These are phyloP conservation scores for Globisporangium mamillatum DNA, from an alignment of 352 stramenopile genomes.

Conservation along the genomic window DNA sequence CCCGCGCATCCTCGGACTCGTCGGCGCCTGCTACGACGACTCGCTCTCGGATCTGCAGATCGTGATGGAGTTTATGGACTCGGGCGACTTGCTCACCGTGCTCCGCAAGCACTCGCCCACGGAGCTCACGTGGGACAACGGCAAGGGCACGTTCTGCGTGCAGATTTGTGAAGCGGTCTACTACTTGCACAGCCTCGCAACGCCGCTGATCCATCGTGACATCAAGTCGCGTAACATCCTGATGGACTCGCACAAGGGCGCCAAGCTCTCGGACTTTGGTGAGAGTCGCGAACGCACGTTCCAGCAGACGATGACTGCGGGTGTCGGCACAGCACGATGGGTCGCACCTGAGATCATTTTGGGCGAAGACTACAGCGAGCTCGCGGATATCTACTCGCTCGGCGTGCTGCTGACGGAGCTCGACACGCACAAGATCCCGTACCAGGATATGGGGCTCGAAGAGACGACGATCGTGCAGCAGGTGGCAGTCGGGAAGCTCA, in stretches of 20 bases:
- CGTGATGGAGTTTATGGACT: conserved; percentile 83
- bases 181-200: conserved; percentile 85
- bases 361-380: conserved; percentile 70
- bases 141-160: conserved; percentile 71
- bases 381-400: conserved; percentile 74
- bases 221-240: conserved; percentile 92
- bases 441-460: conserved; percentile 56
- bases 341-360: conserved; percentile 78
- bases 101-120: conserved; percentile 42
- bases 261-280: conserved; percentile 75
- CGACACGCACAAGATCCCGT: conserved; percentile 74
- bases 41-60: conserved; percentile 67
- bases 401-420: conserved; percentile 68
- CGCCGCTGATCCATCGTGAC: conserved; percentile 89
- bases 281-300: conserved; percentile 74
- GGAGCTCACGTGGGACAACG: conserved; percentile 50
- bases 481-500: conserved; percentile 73
- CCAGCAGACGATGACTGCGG: conserved; percentile 71
- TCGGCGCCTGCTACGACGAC: conserved; percentile 76
- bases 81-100: conserved; percentile 60
- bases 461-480: conserved; percentile 82
- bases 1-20: conserved; percentile 66
- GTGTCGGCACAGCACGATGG: conserved; percentile 72
- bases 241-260: conserved; percentile 67
- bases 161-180: conserved; percentile 83